These are phyloP conservation scores for Diaporthe sp. DNA, from an alignment of 2,329 filamentous ascomycete species.

Conservation along the genomic window DNA sequence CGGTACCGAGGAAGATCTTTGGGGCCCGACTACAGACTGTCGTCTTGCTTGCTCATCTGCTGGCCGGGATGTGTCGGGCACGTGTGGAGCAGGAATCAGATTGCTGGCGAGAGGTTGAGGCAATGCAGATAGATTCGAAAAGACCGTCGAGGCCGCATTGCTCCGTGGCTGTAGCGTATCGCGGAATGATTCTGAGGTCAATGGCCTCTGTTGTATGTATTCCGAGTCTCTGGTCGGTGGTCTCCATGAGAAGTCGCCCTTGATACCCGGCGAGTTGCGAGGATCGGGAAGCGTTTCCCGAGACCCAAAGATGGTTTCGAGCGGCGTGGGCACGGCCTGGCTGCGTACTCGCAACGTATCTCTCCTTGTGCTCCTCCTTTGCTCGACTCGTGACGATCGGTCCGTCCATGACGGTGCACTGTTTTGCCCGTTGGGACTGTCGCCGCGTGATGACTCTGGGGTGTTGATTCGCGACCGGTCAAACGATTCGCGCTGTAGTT, in stretches of 20 bases:
- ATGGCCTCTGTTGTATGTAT: not conserved
- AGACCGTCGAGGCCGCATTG: not conserved
- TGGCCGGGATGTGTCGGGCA: not conserved
- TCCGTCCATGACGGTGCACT: not conserved
- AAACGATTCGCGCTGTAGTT: not conserved
- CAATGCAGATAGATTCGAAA: not conserved
- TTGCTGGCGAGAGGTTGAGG: not conserved
- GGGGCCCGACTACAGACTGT: not conserved
- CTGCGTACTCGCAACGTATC: constrained; percentile 13
- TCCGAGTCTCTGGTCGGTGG: constrained; percentile 22
- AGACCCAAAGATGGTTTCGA: constrained; percentile 30
- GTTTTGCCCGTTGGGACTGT: not conserved
- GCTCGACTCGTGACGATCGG: not conserved
- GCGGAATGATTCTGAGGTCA: not conserved
- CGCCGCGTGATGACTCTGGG: constrained; percentile 3
- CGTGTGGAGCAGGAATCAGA: not conserved
- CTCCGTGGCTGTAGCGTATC: not conserved
- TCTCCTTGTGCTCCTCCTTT: not conserved
- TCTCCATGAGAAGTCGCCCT: constrained; percentile 31
- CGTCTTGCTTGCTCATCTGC: not conserved
- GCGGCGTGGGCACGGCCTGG: constrained; percentile 26
- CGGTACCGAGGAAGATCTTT: not conserved
- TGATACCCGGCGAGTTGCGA: not conserved
- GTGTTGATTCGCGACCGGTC: constrained; percentile 16
- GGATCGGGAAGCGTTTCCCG: not conserved